Percentiles rank a stretch among this genome's conserved stretches.
These are phyloP conservation scores for Aspergillus alliaceus DNA, from an alignment of 2,329 filamentous ascomycete species.

Conservation along the genomic window DNA sequence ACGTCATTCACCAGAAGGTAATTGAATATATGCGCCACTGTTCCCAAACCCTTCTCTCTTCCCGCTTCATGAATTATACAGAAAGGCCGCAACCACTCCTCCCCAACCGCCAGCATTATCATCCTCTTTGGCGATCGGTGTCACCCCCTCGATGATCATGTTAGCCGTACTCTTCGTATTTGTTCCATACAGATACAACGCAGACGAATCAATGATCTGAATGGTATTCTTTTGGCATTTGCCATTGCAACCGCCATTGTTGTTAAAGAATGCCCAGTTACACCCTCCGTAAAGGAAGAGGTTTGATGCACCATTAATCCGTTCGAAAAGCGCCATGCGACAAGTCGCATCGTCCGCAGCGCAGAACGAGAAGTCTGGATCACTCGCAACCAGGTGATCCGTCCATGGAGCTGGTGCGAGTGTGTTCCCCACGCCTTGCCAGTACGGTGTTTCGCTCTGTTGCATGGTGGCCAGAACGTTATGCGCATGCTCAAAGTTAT, in stretches of 20 bases:
- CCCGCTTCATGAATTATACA: constrained; percentile 16
- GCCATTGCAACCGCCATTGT: constrained; percentile 31
- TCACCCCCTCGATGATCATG: constrained; percentile 27
- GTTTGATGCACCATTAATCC: constrained; percentile 28
- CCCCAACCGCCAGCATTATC: constrained; percentile 37
- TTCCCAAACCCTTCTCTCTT: neutral
- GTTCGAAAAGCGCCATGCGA: constrained; percentile 36
- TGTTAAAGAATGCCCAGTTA: constrained; percentile 44
- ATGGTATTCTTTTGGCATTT: constrained; percentile 41
- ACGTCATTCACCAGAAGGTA: neutral
- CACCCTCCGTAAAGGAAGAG: constrained; percentile 41
- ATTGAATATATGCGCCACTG: neutral
- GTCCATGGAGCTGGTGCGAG: constrained; percentile 31
- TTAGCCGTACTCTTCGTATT: constrained; percentile 32
- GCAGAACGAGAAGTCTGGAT: constrained; percentile 30
- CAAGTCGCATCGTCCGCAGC: constrained; percentile 31
- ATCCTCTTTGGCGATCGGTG: constrained; percentile 23
- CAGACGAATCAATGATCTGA: constrained; percentile 23
- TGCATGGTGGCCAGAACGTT: constrained; percentile 43
- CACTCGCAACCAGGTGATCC: constrained; percentile 18
- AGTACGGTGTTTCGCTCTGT: constrained; percentile 35
- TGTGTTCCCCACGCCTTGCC: constrained; percentile 32
- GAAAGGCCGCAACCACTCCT: constrained; percentile 33
- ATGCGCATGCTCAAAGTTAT: constrained; percentile 44
- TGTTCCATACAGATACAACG: constrained; percentile 30